A percentile compares a stretch with the other conserved stretches of the same genome.
Conservation (phyloP, 148 eudicot genomes). For the Vaccinium darrowii region DNA sequence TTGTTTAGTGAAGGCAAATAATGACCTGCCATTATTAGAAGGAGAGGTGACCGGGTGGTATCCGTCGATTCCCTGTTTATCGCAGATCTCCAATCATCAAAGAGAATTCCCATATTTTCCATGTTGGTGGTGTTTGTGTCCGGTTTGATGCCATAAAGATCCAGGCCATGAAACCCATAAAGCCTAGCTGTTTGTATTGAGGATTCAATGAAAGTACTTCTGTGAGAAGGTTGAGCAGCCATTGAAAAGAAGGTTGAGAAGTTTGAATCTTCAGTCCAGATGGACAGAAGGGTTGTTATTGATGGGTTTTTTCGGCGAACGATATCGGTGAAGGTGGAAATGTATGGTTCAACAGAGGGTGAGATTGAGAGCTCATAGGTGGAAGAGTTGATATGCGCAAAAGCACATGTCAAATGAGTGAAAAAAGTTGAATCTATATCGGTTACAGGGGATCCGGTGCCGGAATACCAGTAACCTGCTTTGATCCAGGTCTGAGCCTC, state of each 20-base stretch:
- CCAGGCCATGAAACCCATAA: constrained; percentile 39
- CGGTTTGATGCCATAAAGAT: constrained; percentile 18
- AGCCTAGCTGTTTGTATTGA: constrained; percentile 32
- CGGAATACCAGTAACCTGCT: constrained; percentile 33
- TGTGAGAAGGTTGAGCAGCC: constrained; percentile 16
- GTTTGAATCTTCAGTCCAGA: constrained; percentile 16
- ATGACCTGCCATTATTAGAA: constrained; percentile 24
- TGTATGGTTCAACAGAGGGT: constrained; percentile 15
- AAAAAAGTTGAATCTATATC: constrained; percentile 31
- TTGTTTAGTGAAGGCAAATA: constrained; percentile 13
- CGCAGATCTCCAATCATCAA: constrained; percentile 42
- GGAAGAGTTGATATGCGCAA: constrained; percentile 26
- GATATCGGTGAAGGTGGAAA: constrained; percentile 27
- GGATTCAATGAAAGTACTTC: constrained; percentile 37
- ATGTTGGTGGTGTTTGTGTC: constrained; percentile 16
- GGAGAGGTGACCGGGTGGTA: not conserved
- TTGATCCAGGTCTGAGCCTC: constrained; percentile 21
- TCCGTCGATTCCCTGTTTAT: constrained; percentile 15
- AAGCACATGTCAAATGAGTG: constrained; percentile 28
- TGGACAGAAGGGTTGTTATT: constrained; percentile 20
- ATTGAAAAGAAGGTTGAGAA: constrained; percentile 13
- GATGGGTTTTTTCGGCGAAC: constrained; percentile 28
- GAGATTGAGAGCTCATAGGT: constrained; percentile 19
- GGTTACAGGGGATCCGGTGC: constrained; percentile 14
- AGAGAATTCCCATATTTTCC: constrained; percentile 27